Conservation (phyloP, 2,329 filamentous ascomycete species). For the Claviceps paspali region DNA sequence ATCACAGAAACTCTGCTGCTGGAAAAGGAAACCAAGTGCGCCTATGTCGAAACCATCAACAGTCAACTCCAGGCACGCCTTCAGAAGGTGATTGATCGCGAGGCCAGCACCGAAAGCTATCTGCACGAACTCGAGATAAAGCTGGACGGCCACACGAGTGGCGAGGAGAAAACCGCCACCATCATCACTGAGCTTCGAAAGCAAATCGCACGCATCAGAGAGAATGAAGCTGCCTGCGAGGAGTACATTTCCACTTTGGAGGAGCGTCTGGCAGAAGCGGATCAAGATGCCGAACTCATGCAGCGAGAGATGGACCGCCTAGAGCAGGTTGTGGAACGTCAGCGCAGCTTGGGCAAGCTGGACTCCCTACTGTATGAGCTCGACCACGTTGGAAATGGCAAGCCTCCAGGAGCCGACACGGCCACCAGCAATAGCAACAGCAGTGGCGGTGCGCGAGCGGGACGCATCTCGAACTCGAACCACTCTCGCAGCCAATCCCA, state of each 20-base stretch:
- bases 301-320: slow-evolving; percentile 88
- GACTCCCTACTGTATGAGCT: slow-evolving; percentile 86
- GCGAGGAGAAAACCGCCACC: slow-evolving; percentile 81
- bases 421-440: slow-evolving; percentile 22
- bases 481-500: slow-evolving; percentile 41
- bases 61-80: slow-evolving; percentile 75
- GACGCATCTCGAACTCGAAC: slow-evolving; percentile 31
- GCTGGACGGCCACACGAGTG: slow-evolving; percentile 77
- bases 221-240: slow-evolving; percentile 80
- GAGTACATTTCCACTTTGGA: slow-evolving; percentile 97
- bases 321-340: slow-evolving; percentile 88
- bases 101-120: slow-evolving; percentile 82
- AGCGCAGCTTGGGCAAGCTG: slow-evolving; percentile 85
- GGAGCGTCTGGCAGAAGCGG: slow-evolving; percentile 84
- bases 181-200: slow-evolving; percentile 80
- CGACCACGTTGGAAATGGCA: slow-evolving; percentile 55
- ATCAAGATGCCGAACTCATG: slow-evolving; percentile 94
- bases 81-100: slow-evolving; percentile 86
- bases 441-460: slow-evolving; percentile 25
- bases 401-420: slow-evolving; percentile 18
- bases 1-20: slow-evolving; percentile 73
- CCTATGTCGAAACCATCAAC: slow-evolving; percentile 85
- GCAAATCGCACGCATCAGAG: slow-evolving; percentile 73
- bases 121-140: slow-evolving; percentile 82
- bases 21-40: slow-evolving; percentile 87